These are phyloP conservation scores for Alternaria incomplexa DNA, from an alignment of 2,329 filamentous ascomycete species.

Conservation along the genomic window DNA sequence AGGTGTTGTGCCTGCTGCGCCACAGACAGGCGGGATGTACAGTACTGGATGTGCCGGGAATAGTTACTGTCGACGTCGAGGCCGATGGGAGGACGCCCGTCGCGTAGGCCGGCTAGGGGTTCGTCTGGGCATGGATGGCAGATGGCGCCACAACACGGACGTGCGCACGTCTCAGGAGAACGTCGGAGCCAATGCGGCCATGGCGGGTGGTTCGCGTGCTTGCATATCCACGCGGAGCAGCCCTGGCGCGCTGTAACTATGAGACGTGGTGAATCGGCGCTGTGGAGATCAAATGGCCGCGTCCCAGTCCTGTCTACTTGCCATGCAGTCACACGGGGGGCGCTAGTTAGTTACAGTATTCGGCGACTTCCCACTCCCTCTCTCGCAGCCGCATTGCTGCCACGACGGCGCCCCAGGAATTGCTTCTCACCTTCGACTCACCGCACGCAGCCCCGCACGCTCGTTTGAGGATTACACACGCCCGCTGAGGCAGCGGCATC, in stretches of 20 bases:
- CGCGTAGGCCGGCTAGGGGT: neutral
- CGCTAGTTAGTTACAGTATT: conserved; percentile 13
- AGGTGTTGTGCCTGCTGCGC: conserved; percentile 1
- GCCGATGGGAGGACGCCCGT: neutral
- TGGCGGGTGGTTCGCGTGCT: conserved; percentile 1
- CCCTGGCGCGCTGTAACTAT: conserved; percentile 1
- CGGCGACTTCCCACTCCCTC: conserved; percentile 25
- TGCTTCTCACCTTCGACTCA: neutral
- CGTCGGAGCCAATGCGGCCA: conserved; percentile 25
- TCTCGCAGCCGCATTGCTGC: conserved; percentile 18
- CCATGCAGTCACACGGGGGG: conserved; percentile 6
- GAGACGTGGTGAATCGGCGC: neutral
- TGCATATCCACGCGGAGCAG: conserved; percentile 15
- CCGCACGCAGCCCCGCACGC: conserved; percentile 15
- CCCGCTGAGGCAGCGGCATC: neutral
- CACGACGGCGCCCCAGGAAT: conserved; percentile 12
- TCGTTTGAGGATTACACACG: conserved; percentile 14
- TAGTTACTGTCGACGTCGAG: neutral
- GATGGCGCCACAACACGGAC: conserved; percentile 20
- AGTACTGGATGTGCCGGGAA: neutral
- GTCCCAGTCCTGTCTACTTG: neutral
- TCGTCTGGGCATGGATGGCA: neutral
- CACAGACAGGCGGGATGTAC: neutral
- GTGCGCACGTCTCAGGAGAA: conserved; percentile 37
- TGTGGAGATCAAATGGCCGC: neutral